Evolutionary conservation across 2,329 filamentous ascomycete genomes (phyloP).

Genomic region (Pyrenochaeta sp.): DNA sequence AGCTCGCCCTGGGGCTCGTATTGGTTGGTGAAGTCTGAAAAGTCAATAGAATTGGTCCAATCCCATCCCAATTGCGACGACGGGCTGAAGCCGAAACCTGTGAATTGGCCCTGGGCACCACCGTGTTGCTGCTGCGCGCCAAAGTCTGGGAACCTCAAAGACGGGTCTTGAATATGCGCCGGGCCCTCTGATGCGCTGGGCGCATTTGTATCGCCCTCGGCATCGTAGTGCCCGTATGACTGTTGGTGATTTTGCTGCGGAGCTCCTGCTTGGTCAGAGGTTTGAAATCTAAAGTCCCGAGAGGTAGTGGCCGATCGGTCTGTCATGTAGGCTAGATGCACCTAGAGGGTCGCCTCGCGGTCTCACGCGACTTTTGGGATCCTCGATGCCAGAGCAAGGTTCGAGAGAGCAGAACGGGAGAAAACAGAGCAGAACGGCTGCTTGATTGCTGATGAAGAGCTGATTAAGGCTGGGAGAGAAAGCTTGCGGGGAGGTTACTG

Average conservation of each 20-base stretch:
- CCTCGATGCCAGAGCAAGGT: constrained; percentile 9
- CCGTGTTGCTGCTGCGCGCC: constrained; percentile 26
- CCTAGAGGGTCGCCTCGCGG: constrained; percentile 15
- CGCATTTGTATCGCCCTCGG: constrained; percentile 31
- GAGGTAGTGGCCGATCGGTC: constrained; percentile 30
- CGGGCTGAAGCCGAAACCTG: constrained; percentile 30
- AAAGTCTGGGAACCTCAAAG: constrained; percentile 28
- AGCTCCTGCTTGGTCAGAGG: constrained; percentile 41
- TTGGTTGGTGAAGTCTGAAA: constrained; percentile 41
- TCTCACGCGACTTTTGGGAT: constrained; percentile 20
- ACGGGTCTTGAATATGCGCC: constrained; percentile 26
- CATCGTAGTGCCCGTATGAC: constrained; percentile 34
- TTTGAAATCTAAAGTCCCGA: constrained; percentile 42
- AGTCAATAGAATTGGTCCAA: constrained; percentile 48
- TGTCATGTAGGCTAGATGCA: constrained; percentile 37
- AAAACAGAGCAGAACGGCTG: constrained; percentile 1
- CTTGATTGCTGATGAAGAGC: constrained; percentile 30
- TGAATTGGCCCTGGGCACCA: constrained; percentile 21
- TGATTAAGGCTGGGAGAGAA: constrained; percentile 26
- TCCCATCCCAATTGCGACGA: constrained; percentile 45
- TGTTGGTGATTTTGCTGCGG: constrained; percentile 27
- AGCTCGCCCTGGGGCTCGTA: constrained; percentile 58
- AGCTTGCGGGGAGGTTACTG: constrained; percentile 17
- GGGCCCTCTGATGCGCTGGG: constrained; percentile 19
- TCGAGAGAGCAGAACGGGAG: too few relatives aligned